Conservation (phyloP, 768 basidiomycete species). For the Flagelloscypha sp. region DNA sequence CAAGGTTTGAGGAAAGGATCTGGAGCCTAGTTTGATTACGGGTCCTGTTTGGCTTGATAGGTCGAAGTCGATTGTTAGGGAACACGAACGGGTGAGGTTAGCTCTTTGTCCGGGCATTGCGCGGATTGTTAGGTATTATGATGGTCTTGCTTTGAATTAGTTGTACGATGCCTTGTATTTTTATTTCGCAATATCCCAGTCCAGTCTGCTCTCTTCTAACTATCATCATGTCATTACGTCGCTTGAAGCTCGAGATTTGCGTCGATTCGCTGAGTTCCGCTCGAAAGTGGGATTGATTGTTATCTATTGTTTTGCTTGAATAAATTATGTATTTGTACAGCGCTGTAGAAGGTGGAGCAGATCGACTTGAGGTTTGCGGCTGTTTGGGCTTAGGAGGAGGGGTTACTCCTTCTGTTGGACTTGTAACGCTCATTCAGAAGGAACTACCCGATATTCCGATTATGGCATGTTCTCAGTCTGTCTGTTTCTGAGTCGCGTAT, state of each 20-base stretch:
- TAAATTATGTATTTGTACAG: conserved; percentile 26
- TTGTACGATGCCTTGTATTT: no score
- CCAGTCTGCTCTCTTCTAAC: no score
- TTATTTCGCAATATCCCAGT: no score
- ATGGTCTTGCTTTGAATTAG: conserved; percentile 32
- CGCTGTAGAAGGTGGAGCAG: conserved; percentile 61
- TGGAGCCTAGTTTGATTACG: conserved; percentile 16
- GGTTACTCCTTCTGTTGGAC: conserved; percentile 73
- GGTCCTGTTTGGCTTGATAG: conserved; percentile 51
- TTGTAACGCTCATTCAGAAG: conserved; percentile 49
- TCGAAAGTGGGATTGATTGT: conserved; percentile 36
- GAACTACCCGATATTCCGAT: conserved; percentile 44
- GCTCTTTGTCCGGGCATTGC: conserved; percentile 60
- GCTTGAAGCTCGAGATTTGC: conserved; percentile 74
- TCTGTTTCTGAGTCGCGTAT: not conserved
- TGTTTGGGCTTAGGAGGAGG: conserved; percentile 71
- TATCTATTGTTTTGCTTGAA: conserved; percentile 3
- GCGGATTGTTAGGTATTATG: conserved; percentile 54
- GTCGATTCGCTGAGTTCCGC: conserved; percentile 73
- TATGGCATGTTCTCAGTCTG: conserved; percentile 43
- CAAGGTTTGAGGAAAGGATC: conserved; percentile 43
- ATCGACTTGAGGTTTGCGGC: conserved; percentile 70
- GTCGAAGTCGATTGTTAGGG: conserved; percentile 42
- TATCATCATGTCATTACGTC: no score
- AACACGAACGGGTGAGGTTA: conserved; percentile 57